A percentile compares a stretch with the other conserved stretches of the same genome.
Conservation (phyloP, 345 rosid genomes). For the Odontarrhena argentea region DNA sequence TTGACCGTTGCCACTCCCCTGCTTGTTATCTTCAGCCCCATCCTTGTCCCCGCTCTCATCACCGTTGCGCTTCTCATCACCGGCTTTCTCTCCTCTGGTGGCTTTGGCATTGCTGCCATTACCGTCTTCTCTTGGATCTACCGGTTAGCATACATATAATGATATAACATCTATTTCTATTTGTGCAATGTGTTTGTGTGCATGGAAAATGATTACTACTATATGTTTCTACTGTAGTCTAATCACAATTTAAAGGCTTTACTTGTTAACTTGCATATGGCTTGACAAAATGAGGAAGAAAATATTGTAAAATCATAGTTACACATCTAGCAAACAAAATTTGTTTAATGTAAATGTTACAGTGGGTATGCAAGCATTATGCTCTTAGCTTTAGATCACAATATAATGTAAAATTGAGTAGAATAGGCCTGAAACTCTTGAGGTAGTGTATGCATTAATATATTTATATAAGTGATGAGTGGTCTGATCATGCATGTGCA, state of each 20-base stretch:
- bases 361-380: not conserved
- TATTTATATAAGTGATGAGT: not conserved
- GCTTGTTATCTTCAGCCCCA: slow-evolving; percentile 85
- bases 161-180: not conserved
- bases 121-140: slow-evolving; percentile 86
- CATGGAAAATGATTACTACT: not conserved
- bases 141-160: slow-evolving; percentile 39
- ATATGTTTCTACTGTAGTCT: too few species aligned
- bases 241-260: too few species aligned
- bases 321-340: too few species aligned
- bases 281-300: too few species aligned
- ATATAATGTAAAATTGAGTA: too few species aligned
- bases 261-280: too few species aligned
- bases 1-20: slow-evolving; percentile 80
- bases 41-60: slow-evolving; percentile 77
- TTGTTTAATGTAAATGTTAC: not conserved
- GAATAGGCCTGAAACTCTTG: too few species aligned
- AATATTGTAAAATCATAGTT: too few species aligned
- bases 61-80: slow-evolving; percentile 48
- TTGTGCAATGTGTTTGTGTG: not conserved
- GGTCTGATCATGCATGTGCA: not conserved
- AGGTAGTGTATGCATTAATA: too few species aligned
- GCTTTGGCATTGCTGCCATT: slow-evolving; percentile 75
- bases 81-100: slow-evolving; percentile 82
- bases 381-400: not conserved